Conservation (phyloP, 495 filamentous ascomycete genomes). For the Apodospora peruviana region DNA sequence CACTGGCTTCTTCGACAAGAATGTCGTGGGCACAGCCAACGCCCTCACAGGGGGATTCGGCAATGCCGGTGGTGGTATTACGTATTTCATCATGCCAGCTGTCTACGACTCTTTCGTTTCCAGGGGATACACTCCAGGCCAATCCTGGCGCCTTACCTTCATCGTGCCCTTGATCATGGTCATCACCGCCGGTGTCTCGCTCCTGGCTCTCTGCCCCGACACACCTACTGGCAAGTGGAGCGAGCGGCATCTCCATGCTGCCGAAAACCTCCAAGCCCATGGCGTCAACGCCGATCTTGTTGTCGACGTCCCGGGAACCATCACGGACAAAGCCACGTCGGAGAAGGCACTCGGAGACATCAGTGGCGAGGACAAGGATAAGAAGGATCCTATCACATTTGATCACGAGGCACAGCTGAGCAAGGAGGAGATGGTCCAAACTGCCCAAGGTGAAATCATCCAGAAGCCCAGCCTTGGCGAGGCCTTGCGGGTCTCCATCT, state of each 20-base stretch:
- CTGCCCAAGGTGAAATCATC: constrained; percentile 58
- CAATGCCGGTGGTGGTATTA: constrained; percentile 86
- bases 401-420: constrained; percentile 49
- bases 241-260: constrained; percentile 54
- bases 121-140: constrained; percentile 52
- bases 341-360: constrained; percentile 27
- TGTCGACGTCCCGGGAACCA: constrained; percentile 48
- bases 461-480: constrained; percentile 60
- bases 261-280: constrained; percentile 39
- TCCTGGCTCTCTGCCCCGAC: constrained; percentile 75
- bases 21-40: constrained; percentile 87
- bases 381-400: constrained; percentile 17
- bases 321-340: constrained; percentile 47
- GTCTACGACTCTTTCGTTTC: constrained; percentile 76
- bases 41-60: constrained; percentile 80
- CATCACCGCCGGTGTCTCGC: constrained; percentile 53
- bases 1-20: constrained; percentile 94
- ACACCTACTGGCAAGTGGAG: constrained; percentile 81
- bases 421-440: constrained; percentile 52
- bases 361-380: constrained; percentile 18
- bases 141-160: constrained; percentile 82
- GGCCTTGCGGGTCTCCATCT: constrained; percentile 53
- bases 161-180: constrained; percentile 79
- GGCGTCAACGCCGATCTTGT: constrained; percentile 32
- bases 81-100: constrained; percentile 90